A percentile compares a stretch with the other conserved stretches of the same genome.
Conservation (phyloP, 352 stramenopile species). For the Pythium myriotylum region DNA sequence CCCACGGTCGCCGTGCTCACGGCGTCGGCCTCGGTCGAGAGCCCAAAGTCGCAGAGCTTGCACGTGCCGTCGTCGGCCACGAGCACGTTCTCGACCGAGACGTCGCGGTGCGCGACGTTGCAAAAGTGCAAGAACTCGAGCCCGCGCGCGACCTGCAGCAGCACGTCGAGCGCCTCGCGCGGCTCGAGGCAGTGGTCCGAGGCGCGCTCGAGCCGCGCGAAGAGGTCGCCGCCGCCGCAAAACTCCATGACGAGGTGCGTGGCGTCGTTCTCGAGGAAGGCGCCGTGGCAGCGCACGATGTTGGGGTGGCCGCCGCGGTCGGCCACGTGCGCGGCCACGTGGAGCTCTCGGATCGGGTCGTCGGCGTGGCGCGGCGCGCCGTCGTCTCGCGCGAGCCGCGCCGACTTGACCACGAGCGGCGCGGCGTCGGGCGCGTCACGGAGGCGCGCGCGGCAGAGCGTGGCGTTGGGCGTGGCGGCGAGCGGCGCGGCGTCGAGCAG, state of each 20-base stretch:
- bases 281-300: constrained; percentile 20
- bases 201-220: constrained; percentile 25
- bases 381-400: constrained; percentile 11
- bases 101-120: constrained; percentile 44
- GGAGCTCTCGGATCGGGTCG: constrained; percentile 24
- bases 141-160: constrained; percentile 32
- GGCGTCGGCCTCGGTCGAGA: constrained; percentile 33
- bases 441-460: constrained; percentile 13
- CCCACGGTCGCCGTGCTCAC: constrained; percentile 30
- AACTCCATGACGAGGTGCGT: constrained; percentile 32
- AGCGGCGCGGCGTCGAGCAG: constrained; percentile 14
- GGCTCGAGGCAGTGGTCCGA: constrained; percentile 32
- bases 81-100: constrained; percentile 64
- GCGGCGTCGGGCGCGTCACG: not conserved
- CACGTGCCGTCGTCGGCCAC: constrained; percentile 18
- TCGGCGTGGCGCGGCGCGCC: constrained; percentile 25
- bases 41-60: constrained; percentile 65
- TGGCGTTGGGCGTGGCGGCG: constrained; percentile 18
- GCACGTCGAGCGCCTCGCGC: constrained; percentile 28
- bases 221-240: constrained; percentile 29
- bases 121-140: constrained; percentile 43
- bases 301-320: constrained; percentile 24
- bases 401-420: constrained; percentile 48
- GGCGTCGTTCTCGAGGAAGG: constrained; percentile 27
- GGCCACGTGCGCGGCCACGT: constrained; percentile 26